Evolutionary conservation across 805 yeast genomes (phyloP), one percentile per base, ranked within the genome.

Genomic region (Pichia exigua): DNA sequence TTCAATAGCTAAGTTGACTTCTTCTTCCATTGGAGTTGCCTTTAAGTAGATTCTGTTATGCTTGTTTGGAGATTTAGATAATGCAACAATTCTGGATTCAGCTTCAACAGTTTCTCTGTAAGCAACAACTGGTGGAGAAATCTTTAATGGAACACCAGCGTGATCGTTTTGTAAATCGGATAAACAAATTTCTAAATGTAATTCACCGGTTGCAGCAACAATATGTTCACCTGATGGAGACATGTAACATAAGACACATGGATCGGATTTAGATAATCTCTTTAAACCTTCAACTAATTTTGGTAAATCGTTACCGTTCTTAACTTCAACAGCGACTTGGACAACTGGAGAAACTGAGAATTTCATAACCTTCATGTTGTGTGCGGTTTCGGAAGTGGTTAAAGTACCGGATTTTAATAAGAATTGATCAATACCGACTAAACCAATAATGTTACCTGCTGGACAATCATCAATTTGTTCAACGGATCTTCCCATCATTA

Each of bases 331-430:
- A 70, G 99, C 97, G 70, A 92, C 99, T 82, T 91, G 87, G 66
- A 92, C 99, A 81, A 92, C 99, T 70, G 99, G 99, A 60, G 98
- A 92, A 73, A 92, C 99, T 73, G 97, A 89, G 95, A 92, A 92
- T 78, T 91, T 92, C 99, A 92, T 92, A 71, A 92, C 98, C 88
- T 89, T 91, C 90, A 92, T 80, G 94, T 92, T 92, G 94, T 94
- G 97, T 65, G 99, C 87, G 67, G 88, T 76, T 75, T 94, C 98
- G 72, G 77, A 78, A 74, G 97, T 92, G 80, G 99, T 94, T 71
- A 92, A 79, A 70, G 99, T 92, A 90, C 98, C 99, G 70, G 96
- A 87, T 82, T 92, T 92, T 78, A 92, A 87, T 80, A 92, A 87
- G 88, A 91, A 92, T 84, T 92, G 99, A 80, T 92, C 99, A 69